These are phyloP conservation scores for Kwoniella dendrophila DNA, from an alignment of 768 basidiomycete genomes.

Conservation along the genomic window DNA sequence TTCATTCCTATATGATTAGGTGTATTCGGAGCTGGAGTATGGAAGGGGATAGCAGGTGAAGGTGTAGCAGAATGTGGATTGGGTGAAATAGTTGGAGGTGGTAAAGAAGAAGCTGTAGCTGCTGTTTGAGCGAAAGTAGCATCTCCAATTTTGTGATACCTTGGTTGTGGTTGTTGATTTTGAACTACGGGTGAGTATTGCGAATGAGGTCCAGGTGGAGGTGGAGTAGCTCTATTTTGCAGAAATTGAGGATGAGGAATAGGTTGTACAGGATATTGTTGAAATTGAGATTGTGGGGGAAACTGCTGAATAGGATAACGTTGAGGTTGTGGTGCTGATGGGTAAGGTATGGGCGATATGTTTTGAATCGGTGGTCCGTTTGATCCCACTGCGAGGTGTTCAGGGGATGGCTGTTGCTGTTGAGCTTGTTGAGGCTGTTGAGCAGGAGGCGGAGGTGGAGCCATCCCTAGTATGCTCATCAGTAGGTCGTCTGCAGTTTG, in stretches of 20 bases:
- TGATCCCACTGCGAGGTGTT: neutral
- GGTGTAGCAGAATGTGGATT: neutral
- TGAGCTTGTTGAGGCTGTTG: slow-evolving; percentile 1
- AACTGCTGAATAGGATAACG: slow-evolving; percentile 2
- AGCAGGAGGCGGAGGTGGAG: slow-evolving; percentile 4
- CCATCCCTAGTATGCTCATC: slow-evolving; percentile 36
- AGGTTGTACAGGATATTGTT: slow-evolving; percentile 7
- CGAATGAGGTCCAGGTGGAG: neutral
- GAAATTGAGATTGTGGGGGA: slow-evolving; percentile 9
- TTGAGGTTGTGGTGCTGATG: neutral
- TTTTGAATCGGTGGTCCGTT: neutral
- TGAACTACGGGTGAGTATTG: neutral
- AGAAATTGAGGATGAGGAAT: neutral
- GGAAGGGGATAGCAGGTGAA: slow-evolving; percentile 7
- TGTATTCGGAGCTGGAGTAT: neutral
- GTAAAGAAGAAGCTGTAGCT: neutral
- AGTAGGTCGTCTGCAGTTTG: slow-evolving; percentile 46
- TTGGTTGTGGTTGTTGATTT: neutral
- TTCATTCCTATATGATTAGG: slow-evolving; percentile 6
- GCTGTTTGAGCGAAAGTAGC: slow-evolving; percentile 22
- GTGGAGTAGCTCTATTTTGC: neutral
- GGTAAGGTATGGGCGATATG: neutral
- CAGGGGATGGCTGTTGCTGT: neutral
- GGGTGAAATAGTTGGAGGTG: neutral
- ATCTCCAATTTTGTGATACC: slow-evolving; percentile 19